These are phyloP conservation scores for Aspergillaceae sp. DNA, from an alignment of 2,329 filamentous ascomycete genomes.

Conservation along the genomic window DNA sequence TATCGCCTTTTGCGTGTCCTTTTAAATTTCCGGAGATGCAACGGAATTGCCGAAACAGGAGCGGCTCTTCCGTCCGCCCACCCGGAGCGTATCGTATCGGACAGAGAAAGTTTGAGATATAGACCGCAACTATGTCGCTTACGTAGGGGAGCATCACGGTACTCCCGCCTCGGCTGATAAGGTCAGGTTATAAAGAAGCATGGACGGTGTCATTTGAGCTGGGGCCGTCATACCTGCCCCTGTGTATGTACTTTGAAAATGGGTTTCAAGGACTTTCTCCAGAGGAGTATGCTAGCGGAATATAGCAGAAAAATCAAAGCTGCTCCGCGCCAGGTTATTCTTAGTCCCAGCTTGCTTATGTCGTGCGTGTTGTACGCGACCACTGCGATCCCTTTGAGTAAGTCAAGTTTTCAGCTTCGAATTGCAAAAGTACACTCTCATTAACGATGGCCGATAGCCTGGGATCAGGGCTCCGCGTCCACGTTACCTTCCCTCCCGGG, in stretches of 20 bases:
- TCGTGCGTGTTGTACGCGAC: constrained; percentile 4
- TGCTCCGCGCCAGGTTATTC: constrained; percentile 6
- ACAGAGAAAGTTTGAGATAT: background rate
- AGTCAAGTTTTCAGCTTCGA: constrained; percentile 1
- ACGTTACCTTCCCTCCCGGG: constrained; percentile 25
- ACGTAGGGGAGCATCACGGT: background rate
- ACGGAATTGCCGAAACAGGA: background rate
- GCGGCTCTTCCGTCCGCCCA: background rate
- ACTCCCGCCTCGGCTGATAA: background rate
- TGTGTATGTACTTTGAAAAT: background rate
- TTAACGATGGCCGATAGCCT: constrained; percentile 14
- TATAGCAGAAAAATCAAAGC: constrained; percentile 8
- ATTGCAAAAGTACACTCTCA: background rate
- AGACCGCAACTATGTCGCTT: background rate
- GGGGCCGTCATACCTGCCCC: background rate
- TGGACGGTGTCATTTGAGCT: no score
- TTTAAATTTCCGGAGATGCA: background rate
- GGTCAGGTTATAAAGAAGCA: no score
- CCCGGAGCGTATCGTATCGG: background rate
- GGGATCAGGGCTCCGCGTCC: constrained; percentile 27
- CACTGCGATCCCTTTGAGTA: constrained; percentile 12
- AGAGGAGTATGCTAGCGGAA: background rate
- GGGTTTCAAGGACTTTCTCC: background rate
- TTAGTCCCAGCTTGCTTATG: constrained; percentile 4
- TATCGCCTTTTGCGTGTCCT: no score